Evolutionary conservation across 495 filamentous ascomycete species (phyloP).

Genomic region (Hypoxylon trugodes): DNA sequence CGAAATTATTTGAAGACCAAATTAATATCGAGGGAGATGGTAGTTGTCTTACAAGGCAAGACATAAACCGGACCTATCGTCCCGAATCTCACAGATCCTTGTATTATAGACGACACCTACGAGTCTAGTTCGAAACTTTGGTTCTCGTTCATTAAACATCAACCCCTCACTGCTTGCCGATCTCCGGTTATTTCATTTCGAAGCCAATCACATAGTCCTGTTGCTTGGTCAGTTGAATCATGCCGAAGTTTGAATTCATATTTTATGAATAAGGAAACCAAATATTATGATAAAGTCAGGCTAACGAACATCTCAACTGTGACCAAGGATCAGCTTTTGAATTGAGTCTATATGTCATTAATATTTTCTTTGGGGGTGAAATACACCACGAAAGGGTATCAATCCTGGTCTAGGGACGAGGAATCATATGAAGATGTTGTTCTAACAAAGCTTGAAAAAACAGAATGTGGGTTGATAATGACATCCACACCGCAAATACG

Average conservation of each 20-base stretch:
- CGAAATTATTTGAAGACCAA: neutral
- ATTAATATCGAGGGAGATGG: neutral
- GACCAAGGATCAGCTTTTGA: slow-evolving; percentile 27
- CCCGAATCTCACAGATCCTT: neutral
- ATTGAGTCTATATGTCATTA: slow-evolving; percentile 40
- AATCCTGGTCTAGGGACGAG: slow-evolving; percentile 30
- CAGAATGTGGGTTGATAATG: slow-evolving; percentile 12
- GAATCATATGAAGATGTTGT: slow-evolving; percentile 10
- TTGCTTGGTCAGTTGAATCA: slow-evolving; percentile 6
- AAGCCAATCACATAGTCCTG: slow-evolving; percentile 3
- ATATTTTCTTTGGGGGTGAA: slow-evolving; percentile 28
- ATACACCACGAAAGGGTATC: slow-evolving; percentile 38
- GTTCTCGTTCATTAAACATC: slow-evolving; percentile 1
- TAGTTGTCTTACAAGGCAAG: neutral
- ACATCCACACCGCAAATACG: slow-evolving; percentile 20
- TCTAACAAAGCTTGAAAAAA: slow-evolving; percentile 21
- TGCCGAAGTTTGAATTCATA: slow-evolving; percentile 2
- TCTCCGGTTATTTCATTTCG: neutral
- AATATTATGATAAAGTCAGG: neutral
- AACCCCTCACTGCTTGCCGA: neutral
- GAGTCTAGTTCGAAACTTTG: slow-evolving; percentile 16
- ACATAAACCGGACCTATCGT: neutral
- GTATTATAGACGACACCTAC: neutral
- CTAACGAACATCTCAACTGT: neutral
- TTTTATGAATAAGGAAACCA: slow-evolving; percentile 6